Percentiles rank a stretch among this genome's conserved stretches.
phyloP scores from a whole-genome alignment of 164 flowering plant genomes.

The Platanus orientalis region DNA sequence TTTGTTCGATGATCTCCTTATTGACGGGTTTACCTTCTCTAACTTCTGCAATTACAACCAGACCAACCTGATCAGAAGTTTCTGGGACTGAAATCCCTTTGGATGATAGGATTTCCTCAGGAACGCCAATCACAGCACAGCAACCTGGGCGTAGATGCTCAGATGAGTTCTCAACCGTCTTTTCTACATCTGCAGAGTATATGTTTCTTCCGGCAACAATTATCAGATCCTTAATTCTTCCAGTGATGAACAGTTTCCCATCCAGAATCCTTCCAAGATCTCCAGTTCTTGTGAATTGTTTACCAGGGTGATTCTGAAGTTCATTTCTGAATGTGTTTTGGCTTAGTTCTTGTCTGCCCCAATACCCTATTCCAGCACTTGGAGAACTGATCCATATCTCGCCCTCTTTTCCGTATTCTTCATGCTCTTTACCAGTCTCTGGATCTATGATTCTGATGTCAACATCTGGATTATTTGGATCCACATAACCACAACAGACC shows the following conservation, averaged over 20 bases:
- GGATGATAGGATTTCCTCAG: conserved; percentile 52
- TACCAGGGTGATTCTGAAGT: conserved; percentile 38
- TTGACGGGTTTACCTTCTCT: conserved; percentile 54
- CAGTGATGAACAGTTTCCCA: conserved; percentile 67
- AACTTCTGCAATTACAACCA: conserved; percentile 77
- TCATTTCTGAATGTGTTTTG: conserved; percentile 49
- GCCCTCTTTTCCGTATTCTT: conserved; percentile 65
- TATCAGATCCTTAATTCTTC: conserved; percentile 80
- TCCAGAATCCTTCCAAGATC: conserved; percentile 67
- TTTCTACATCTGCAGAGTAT: conserved; percentile 75
- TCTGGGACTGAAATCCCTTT: conserved; percentile 64
- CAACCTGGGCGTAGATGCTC: conserved; percentile 70
- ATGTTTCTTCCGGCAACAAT: conserved; percentile 77
- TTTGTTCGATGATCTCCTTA: conserved; percentile 42
- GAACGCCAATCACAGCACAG: conserved; percentile 79
- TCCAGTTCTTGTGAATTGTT: conserved; percentile 57
- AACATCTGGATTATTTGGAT: conserved; percentile 39
- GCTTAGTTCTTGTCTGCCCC: conserved; percentile 64
- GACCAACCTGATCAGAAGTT: conserved; percentile 63
- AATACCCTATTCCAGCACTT: conserved; percentile 79
- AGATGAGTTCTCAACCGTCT: conserved; percentile 69
- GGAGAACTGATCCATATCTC: conserved; percentile 87
- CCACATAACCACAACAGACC: conserved; percentile 69
- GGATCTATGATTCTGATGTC: conserved; percentile 68
- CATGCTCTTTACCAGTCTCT: conserved; percentile 47